Evolutionary conservation across 1,284 basidiomycete species (phyloP).

Genomic region (Moesziomyces sp.): DNA sequence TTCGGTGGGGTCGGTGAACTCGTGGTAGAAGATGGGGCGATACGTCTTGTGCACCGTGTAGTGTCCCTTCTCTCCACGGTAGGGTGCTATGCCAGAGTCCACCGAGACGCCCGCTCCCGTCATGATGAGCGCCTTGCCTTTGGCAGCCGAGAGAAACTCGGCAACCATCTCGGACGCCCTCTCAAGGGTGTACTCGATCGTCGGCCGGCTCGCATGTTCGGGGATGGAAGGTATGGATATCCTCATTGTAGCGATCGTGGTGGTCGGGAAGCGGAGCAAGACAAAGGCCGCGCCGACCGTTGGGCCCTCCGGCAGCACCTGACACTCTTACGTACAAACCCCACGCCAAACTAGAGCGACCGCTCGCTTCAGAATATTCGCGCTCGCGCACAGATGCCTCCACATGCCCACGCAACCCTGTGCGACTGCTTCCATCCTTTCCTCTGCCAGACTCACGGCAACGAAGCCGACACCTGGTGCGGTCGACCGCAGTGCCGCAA

Average conservation of each 20-base stretch:
- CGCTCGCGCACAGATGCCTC: too few species aligned
- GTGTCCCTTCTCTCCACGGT: conserved; percentile 63
- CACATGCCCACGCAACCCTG: too few species aligned
- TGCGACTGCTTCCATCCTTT: too few species aligned
- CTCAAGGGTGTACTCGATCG: conserved; percentile 44
- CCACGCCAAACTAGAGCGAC: too few species aligned
- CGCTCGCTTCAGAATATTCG: too few species aligned
- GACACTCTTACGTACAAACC: too few species aligned
- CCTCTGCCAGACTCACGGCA: too few species aligned
- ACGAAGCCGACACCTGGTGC: too few species aligned
- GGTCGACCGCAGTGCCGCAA: too few species aligned
- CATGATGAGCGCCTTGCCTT: conserved; percentile 52
- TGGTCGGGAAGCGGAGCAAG: too few species aligned
- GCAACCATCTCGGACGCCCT: conserved; percentile 46
- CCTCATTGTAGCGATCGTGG: conserved; percentile 38
- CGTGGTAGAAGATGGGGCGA: conserved; percentile 66
- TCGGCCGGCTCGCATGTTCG: conserved; percentile 23
- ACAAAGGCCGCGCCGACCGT: too few species aligned
- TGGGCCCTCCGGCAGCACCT: too few species aligned
- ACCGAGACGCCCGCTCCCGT: conserved; percentile 66
- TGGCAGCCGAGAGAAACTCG: conserved; percentile 39
- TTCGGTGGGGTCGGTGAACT: conserved; percentile 53
- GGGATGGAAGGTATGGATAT: conserved; percentile 66
- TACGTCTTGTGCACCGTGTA: conserved; percentile 64
- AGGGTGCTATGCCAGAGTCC: conserved; percentile 66